Evolutionary conservation across 176 grass and related monocot genomes (phyloP).

Genomic region (Triticum timopheevii): DNA sequence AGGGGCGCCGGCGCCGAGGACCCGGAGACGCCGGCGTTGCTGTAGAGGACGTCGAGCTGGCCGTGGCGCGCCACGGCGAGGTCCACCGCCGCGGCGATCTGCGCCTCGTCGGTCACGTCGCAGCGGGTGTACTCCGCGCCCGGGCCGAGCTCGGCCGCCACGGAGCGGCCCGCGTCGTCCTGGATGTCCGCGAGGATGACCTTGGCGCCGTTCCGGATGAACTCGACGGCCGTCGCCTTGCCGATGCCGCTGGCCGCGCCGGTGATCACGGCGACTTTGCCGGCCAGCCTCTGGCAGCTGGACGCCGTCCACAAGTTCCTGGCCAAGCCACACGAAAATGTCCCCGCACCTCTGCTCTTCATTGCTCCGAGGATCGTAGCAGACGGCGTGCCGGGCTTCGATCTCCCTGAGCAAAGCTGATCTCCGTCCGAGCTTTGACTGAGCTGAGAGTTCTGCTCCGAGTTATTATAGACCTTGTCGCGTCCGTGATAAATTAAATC

Average conservation of each 20-base stretch:
- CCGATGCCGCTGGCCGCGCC: constrained; percentile 39
- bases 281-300: not conserved
- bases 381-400: not conserved
- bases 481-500: not conserved
- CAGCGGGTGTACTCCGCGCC: constrained; percentile 31
- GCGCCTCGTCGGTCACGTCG: constrained; percentile 39
- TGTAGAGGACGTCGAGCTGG: constrained; percentile 45
- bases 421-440: not conserved
- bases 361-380: constrained; percentile 3
- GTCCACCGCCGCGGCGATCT: constrained; percentile 36
- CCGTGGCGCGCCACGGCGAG: constrained; percentile 34
- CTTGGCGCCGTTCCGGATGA: constrained; percentile 35
- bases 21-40: constrained; percentile 37
- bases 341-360: not conserved
- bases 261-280: constrained; percentile 37
- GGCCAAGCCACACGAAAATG: not conserved
- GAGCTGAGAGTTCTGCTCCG: not conserved
- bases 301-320: not conserved
- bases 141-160: constrained; percentile 41
- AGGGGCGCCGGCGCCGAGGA: constrained; percentile 10
- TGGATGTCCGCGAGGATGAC: constrained; percentile 47
- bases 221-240: constrained; percentile 30
- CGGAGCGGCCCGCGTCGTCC: constrained; percentile 31
- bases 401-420: not conserved
- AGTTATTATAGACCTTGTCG: not conserved